Conservation (phyloP, 805 yeast genomes). For the Scheffersomyces ergatensis region DNA sequence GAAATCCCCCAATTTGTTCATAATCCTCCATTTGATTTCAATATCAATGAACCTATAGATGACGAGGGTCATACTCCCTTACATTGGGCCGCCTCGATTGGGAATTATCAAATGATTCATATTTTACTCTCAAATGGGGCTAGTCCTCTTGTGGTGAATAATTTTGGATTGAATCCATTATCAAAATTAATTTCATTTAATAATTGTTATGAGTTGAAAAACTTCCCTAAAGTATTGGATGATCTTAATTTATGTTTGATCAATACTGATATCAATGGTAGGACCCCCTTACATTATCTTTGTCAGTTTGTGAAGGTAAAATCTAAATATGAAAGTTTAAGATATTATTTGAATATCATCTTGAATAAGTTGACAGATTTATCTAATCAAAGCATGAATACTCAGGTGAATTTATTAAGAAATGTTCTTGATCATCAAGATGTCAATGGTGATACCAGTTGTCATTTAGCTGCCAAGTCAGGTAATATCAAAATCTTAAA, state of each 20-base stretch:
- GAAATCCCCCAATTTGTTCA: constrained; percentile 62
- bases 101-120: constrained; percentile 74
- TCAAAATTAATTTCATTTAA: constrained; percentile 84
- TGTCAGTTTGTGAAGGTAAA: constrained; percentile 66
- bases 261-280: constrained; percentile 67
- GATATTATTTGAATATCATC: constrained; percentile 76
- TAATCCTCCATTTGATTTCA: constrained; percentile 63
- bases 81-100: constrained; percentile 98
- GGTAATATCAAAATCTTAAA: constrained; percentile 75
- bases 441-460: constrained; percentile 77
- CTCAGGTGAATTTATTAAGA: constrained; percentile 58
- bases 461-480: constrained; percentile 70
- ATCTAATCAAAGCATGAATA: constrained; percentile 29
- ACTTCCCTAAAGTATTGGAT: constrained; percentile 77
- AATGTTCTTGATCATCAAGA: constrained; percentile 76
- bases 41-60: constrained; percentile 77
- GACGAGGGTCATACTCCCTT: constrained; percentile 93
- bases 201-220: constrained; percentile 76
- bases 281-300: constrained; percentile 85
- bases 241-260: constrained; percentile 74
- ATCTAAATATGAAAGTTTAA: constrained; percentile 72
- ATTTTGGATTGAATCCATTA: constrained; percentile 80
- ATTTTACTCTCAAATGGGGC: constrained; percentile 77
- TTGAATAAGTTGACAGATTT: constrained; percentile 65
- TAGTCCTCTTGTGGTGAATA: constrained; percentile 50